Conservation (phyloP, 108 stramenopile species). For the Aurantiochytrium sp. region DNA sequence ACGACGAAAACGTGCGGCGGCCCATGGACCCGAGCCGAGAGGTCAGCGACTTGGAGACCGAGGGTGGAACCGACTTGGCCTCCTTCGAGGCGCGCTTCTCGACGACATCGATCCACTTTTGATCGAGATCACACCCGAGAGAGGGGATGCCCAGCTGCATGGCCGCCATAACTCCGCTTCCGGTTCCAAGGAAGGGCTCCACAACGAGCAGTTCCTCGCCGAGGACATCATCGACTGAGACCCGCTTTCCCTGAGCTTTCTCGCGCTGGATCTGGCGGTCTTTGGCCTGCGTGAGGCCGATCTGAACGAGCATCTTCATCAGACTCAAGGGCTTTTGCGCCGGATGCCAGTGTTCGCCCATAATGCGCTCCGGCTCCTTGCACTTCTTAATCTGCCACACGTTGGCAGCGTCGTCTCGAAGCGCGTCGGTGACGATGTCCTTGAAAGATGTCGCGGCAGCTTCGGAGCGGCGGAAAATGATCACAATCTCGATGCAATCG, state of each 20-base stretch:
- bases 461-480: neutral
- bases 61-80: no score
- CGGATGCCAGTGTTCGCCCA: neutral
- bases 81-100: no score
- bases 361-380: neutral
- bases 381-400: neutral
- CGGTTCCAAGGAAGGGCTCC: slow-evolving; percentile 5
- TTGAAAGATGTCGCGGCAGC: neutral
- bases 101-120: slow-evolving; percentile 32
- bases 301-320: neutral
- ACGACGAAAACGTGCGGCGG: no score
- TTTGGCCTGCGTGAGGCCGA: neutral
- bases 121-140: neutral
- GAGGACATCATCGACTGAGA: neutral
- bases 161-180: neutral
- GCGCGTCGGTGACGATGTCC: neutral
- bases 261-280: neutral
- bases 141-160: neutral
- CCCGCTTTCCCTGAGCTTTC: neutral
- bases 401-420: neutral
- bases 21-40: no score
- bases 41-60: no score
- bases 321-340: neutral
- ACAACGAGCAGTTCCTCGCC: neutral
- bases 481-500: neutral